These are phyloP conservation scores for Oidiodendron maius DNA, from an alignment of 495 filamentous ascomycete genomes.

Conservation along the genomic window DNA sequence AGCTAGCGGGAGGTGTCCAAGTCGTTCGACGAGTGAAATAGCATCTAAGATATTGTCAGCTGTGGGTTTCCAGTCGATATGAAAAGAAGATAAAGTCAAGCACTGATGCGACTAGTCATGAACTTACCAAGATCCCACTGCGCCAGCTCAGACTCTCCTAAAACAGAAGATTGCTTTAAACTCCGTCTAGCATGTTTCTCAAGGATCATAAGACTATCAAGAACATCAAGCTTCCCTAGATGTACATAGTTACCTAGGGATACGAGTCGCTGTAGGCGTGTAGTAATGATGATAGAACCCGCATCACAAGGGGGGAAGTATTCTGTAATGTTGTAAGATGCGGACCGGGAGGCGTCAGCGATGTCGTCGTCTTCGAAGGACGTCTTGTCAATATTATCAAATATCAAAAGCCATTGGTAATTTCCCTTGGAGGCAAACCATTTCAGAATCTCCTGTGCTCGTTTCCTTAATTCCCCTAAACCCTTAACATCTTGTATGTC, in stretches of 20 bases:
- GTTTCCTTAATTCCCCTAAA: constrained; percentile 11
- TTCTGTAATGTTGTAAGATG: constrained; percentile 26
- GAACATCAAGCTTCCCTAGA: constrained; percentile 11
- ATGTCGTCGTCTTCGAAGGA: constrained; percentile 17
- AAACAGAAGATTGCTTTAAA: constrained; percentile 8
- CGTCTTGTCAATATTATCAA: constrained; percentile 35
- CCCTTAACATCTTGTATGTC: constrained; percentile 9
- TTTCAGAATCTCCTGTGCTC: constrained; percentile 20
- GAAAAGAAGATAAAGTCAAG: no score
- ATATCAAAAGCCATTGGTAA: constrained; percentile 34
- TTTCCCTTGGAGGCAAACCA: constrained; percentile 34
- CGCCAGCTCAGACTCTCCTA: constrained; percentile 1
- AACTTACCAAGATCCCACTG: constrained; percentile 19
- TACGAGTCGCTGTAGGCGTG: constrained; percentile 21
- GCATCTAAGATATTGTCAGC: constrained; percentile 18
- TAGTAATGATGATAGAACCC: constrained; percentile 36
- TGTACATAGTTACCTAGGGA: constrained; percentile 11
- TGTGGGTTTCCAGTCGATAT: no score
- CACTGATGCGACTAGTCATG: no score
- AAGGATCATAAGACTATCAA: constrained; percentile 16
- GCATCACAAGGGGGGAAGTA: constrained; percentile 32
- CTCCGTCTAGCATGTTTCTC: constrained; percentile 13
- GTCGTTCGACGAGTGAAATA: constrained; percentile 20
- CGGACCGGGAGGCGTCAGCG: constrained; percentile 14
- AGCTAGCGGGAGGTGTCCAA: constrained; percentile 25